Evolutionary conservation across 2,329 filamentous ascomycete genomes (phyloP), one percentile per base, ranked within the genome.

Genomic region (Bertia moriformis): DNA sequence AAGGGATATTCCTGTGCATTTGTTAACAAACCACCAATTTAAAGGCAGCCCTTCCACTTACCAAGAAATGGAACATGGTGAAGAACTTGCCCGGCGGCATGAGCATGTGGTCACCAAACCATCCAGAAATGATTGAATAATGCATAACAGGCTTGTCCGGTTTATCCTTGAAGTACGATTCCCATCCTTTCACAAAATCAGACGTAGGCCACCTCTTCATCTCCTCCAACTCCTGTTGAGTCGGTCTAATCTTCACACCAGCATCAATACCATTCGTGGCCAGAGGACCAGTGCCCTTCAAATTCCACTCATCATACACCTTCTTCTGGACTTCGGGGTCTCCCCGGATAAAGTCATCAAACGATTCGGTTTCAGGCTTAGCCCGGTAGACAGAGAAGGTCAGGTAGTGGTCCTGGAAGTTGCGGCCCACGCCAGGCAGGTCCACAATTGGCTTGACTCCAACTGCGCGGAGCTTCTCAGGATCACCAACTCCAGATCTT

Each of bases 101-200:
- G 36, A 73, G 56, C 66, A 72, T 73, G 47, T 73, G 70, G 52
- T 74, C 70, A 19, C 71, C 70, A 20, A 73, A 73, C 66, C 66
- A 73, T 45, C 78, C 78, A 14, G 79, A 64, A 50, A 88, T 86
- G 40, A 87, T 73, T 1, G 71, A 80, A 60, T 88, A 88, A 53
- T 88, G 83, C 83, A 88, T 88, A 33, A 88, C 82, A 0, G 83
- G 83, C 67, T 88, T 88, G 58, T 88, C 82, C 1, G 81, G 81
- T 63, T 87, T 87, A 53, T 88, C 60, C 63, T 85, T 82, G 59
- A 88, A 89, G 62, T 89, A 88, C 40, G 71, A 78, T 49, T 88
- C 75, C 81, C 82, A 89, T 2, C 82, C 81, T 36, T 68, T 69
- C 63, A 7, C 22, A 27, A 89, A 89, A 39, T 85, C 76, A 10